Evolutionary conservation across 352 stramenopile genomes (phyloP).

Genomic region (Phytophthora crassamura): DNA sequence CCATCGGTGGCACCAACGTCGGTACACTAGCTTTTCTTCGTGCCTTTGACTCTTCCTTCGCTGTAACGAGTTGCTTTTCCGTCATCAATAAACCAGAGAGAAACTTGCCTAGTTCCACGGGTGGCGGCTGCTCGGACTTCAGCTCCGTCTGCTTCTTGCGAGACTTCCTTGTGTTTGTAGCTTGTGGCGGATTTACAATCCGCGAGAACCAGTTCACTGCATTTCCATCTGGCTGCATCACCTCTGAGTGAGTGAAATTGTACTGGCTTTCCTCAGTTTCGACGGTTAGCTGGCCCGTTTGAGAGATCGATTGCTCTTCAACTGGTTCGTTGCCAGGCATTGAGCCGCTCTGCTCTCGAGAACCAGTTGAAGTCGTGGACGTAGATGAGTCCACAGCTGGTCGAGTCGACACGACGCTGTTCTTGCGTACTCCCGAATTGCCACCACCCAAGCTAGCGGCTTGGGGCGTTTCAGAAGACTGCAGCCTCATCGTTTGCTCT

Average conservation of each 20-base stretch:
- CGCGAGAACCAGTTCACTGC: slow-evolving; percentile 30
- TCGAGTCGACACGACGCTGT: neutral
- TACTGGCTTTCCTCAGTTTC: slow-evolving; percentile 20
- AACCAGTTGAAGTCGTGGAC: neutral
- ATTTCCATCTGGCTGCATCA: neutral
- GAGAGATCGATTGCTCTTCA: neutral
- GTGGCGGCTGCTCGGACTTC: slow-evolving; percentile 16
- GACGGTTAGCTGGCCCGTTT: slow-evolving; percentile 9
- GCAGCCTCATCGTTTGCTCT: slow-evolving; percentile 59
- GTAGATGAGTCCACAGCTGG: neutral
- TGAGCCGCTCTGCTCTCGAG: neutral
- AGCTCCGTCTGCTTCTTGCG: slow-evolving; percentile 22
- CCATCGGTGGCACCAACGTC: slow-evolving; percentile 26
- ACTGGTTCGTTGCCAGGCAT: neutral
- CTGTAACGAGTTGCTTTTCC: slow-evolving; percentile 36
- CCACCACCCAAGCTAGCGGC: slow-evolving; percentile 22
- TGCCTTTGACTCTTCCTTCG: slow-evolving; percentile 41
- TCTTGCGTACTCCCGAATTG: too few relatives aligned
- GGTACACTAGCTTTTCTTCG: slow-evolving; percentile 49
- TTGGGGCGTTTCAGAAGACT: slow-evolving; percentile 46
- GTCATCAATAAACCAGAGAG: slow-evolving; percentile 46
- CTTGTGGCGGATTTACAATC: slow-evolving; percentile 24
- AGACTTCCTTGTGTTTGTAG: slow-evolving; percentile 7
- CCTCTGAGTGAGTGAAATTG: slow-evolving; percentile 21
- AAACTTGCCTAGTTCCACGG: slow-evolving; percentile 30